Evolutionary conservation across 108 stramenopile genomes (phyloP).

Genomic region (Skeletonema potamos): DNA sequence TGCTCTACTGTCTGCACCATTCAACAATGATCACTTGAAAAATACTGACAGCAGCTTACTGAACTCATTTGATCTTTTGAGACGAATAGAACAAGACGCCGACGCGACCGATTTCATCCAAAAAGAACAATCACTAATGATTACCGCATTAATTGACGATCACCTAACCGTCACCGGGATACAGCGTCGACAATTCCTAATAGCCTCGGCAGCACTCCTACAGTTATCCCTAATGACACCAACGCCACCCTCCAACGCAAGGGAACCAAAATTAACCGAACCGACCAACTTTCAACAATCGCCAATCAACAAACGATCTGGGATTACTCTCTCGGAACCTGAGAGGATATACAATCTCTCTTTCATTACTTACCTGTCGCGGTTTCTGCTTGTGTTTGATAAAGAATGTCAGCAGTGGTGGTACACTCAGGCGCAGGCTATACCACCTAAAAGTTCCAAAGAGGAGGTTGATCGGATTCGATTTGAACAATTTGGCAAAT

Average conservation of each 20-base stretch:
- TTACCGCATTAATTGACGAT: background rate
- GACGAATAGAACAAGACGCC: too few species aligned
- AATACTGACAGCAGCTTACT: too few species aligned
- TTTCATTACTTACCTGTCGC: constrained; percentile 80
- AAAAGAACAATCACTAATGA: too few species aligned
- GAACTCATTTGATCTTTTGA: too few species aligned
- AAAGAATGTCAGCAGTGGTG: constrained; percentile 79
- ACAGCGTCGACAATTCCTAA: constrained; percentile 2
- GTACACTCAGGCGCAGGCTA: constrained; percentile 62
- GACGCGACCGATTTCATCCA: too few species aligned
- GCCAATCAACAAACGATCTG: constrained; percentile 80
- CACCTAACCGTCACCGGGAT: background rate
- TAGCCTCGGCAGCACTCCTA: background rate
- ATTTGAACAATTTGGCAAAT: constrained; percentile 73
- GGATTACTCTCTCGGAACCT: constrained; percentile 77
- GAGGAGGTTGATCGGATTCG: constrained; percentile 61
- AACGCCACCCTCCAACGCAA: background rate
- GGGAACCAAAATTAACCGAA: constrained; percentile 6
- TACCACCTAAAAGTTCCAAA: constrained; percentile 51
- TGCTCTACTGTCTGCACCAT: too few species aligned
- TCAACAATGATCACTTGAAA: too few species aligned
- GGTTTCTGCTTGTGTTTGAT: constrained; percentile 79
- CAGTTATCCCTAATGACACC: background rate
- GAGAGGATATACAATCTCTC: constrained; percentile 74
- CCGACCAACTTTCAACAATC: constrained; percentile 33